These are phyloP conservation scores for Aspergillus sp. DNA, from an alignment of 2,329 filamentous ascomycete species.

Conservation along the genomic window DNA sequence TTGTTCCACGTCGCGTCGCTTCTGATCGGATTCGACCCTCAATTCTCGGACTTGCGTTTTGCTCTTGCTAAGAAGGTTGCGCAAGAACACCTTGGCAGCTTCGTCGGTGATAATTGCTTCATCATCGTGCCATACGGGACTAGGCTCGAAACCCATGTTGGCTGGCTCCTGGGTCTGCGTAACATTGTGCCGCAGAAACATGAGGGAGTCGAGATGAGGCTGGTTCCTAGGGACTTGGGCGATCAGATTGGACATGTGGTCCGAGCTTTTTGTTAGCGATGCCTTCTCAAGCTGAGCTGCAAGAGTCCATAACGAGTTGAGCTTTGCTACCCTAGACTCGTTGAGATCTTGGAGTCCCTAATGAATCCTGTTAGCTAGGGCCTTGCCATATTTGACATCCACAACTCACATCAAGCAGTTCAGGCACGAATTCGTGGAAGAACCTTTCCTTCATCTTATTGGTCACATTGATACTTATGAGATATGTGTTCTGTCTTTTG, in stretches of 20 bases:
- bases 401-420: conserved; percentile 74
- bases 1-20: conserved; percentile 78
- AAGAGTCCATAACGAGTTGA: conserved; percentile 82
- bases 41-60: conserved; percentile 80
- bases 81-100: conserved; percentile 80
- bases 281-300: conserved; percentile 77
- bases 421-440: conserved; percentile 94
- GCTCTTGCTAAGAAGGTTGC: conserved; percentile 88
- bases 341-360: conserved; percentile 81
- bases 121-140: conserved; percentile 96
- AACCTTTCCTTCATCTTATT: conserved; percentile 98
- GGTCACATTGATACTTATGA: conserved; percentile 93
- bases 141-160: conserved; percentile 87
- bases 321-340: conserved; percentile 78
- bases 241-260: conserved; percentile 69
- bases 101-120: conserved; percentile 84
- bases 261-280: conserved; percentile 72
- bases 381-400: background rate
- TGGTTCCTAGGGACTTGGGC: conserved; percentile 84
- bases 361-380: conserved; percentile 8
- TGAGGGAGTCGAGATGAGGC: conserved; percentile 89
- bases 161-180: conserved; percentile 77
- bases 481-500: conserved; percentile 74
- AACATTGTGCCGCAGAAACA: conserved; percentile 95
- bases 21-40: conserved; percentile 79